Conservation (phyloP, 2,329 filamentous ascomycete genomes). For the Polychaeton citri region DNA sequence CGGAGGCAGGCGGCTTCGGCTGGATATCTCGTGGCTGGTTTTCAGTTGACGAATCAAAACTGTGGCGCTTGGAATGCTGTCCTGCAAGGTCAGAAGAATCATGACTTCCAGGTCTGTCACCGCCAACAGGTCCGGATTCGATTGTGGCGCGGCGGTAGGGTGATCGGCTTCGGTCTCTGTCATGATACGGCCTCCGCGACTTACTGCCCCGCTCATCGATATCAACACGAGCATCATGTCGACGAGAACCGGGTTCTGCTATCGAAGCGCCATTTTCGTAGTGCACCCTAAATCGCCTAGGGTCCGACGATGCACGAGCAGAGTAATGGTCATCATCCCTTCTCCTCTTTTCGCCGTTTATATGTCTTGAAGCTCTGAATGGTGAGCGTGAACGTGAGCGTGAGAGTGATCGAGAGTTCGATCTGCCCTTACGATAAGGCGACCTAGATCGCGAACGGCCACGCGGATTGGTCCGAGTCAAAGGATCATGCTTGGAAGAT, state of each 20-base stretch:
- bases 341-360: slow-evolving; percentile 48
- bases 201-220: too few species aligned
- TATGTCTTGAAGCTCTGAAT: slow-evolving; percentile 22
- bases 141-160: slow-evolving; percentile 8
- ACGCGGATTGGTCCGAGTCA: slow-evolving; percentile 24
- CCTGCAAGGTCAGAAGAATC: background rate
- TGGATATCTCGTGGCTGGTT: too few species aligned
- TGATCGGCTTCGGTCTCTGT: slow-evolving; percentile 14
- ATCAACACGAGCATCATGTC: too few species aligned
- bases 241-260: slow-evolving; percentile 15
- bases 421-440: slow-evolving; percentile 34
- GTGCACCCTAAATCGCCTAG: slow-evolving; percentile 47
- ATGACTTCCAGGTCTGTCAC: slow-evolving; percentile 5
- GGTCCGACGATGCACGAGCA: slow-evolving; percentile 37
- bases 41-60: slow-evolving; percentile 30
- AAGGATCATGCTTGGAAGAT: slow-evolving; percentile 17
- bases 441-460: slow-evolving; percentile 33
- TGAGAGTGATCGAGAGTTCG: slow-evolving; percentile 29
- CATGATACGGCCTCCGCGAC: slow-evolving; percentile 1
- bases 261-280: slow-evolving; percentile 35
- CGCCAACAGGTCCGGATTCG: slow-evolving; percentile 2
- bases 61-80: background rate
- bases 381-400: slow-evolving; percentile 17
- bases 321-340: slow-evolving; percentile 48
- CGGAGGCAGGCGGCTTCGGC: too few species aligned